These are phyloP conservation scores for Candida sonorensis DNA, from an alignment of 805 yeast species.

Conservation along the genomic window DNA sequence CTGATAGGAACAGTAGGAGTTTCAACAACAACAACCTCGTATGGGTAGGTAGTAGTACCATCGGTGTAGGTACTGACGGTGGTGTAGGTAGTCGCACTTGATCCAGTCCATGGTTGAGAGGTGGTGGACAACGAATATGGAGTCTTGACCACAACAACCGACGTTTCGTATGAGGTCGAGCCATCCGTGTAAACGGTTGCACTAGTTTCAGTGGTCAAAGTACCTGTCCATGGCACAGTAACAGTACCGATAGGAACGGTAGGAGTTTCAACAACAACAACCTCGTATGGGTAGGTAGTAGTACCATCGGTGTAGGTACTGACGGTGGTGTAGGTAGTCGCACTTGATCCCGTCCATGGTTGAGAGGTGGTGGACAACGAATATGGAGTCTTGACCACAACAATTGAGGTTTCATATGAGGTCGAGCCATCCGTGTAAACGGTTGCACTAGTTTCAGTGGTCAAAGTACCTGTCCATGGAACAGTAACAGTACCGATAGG, in stretches of 20 bases:
- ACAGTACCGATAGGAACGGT: not conserved
- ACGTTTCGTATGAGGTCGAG: too few species aligned
- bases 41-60: too few species aligned
- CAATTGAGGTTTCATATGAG: not conserved
- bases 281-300: not conserved
- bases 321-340: conserved; percentile 1
- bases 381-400: not conserved
- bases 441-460: not conserved
- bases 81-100: too few species aligned
- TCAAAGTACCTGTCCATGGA: not conserved
- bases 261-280: not conserved
- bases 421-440: not conserved
- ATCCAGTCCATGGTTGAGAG: too few species aligned
- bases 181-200: too few species aligned
- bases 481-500: not conserved
- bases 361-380: not conserved
- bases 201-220: too few species aligned
- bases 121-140: too few species aligned
- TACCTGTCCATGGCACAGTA: conserved; percentile 1
- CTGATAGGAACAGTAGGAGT: too few species aligned
- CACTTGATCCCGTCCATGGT: not conserved
- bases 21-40: too few species aligned
- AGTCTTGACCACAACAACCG: too few species aligned
- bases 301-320: not conserved
- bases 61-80: too few species aligned